Percentiles rank a stretch among this genome's conserved stretches.
These are phyloP conservation scores for Phytophthora pseudosyringae DNA, from an alignment of 352 stramenopile genomes.

Conservation along the genomic window DNA sequence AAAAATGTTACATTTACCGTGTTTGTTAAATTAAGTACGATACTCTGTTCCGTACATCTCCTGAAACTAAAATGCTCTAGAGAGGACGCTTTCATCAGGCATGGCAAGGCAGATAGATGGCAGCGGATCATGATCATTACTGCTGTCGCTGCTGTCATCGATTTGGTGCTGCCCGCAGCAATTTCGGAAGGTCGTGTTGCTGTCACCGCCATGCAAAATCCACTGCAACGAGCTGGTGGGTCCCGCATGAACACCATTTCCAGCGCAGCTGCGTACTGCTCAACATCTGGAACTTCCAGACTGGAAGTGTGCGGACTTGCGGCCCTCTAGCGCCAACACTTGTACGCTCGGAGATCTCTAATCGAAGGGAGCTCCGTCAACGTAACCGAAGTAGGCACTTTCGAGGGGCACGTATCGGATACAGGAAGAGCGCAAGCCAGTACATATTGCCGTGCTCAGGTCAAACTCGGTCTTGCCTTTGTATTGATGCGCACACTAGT, in stretches of 20 bases:
- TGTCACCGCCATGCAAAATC: constrained; percentile 29
- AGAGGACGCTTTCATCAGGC: constrained; percentile 5
- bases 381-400: constrained; percentile 32
- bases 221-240: constrained; percentile 32
- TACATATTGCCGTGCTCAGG: no score
- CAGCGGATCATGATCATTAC: not conserved
- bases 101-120: constrained; percentile 20
- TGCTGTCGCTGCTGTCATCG: not conserved
- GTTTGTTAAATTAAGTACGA: no score
- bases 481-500: no score
- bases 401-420: constrained; percentile 28
- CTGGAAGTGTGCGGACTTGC: constrained; percentile 19
- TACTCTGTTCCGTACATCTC: no score
- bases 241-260: constrained; percentile 37
- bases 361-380: constrained; percentile 20
- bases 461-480: no score
- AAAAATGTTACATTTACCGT: no score
- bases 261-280: constrained; percentile 21
- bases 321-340: constrained; percentile 26
- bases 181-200: constrained; percentile 39
- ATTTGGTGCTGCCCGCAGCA: constrained; percentile 16
- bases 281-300: no score
- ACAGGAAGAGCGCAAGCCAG: no score
- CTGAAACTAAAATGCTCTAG: no score
- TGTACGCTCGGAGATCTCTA: constrained; percentile 21